Conservation (phyloP, 495 filamentous ascomycete species). For the Penicillium pulvis region DNA sequence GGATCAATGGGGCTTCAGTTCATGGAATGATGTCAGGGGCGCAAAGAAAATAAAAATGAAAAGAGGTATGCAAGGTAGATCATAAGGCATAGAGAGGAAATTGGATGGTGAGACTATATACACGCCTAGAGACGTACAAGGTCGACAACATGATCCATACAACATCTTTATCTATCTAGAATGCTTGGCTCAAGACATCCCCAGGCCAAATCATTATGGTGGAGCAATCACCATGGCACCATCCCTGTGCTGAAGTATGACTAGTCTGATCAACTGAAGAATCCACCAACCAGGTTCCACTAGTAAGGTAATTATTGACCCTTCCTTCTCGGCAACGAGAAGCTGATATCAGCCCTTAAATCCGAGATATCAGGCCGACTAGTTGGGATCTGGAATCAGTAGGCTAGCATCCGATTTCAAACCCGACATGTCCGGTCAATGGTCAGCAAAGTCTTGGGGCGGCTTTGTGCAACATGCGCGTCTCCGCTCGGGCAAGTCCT, state of each 20-base stretch:
- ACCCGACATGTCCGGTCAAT: constrained; percentile 13
- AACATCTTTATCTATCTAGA: constrained; percentile 26
- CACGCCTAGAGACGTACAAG: constrained; percentile 8
- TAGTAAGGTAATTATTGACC: not conserved
- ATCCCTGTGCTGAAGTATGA: constrained; percentile 10
- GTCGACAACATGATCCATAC: constrained; percentile 18
- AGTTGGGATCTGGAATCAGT: constrained; percentile 8
- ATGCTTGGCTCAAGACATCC: constrained; percentile 27
- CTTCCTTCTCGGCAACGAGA: no score
- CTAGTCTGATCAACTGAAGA: not conserved
- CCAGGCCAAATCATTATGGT: constrained; percentile 17
- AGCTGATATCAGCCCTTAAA: not conserved
- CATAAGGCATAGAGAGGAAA: not conserved
- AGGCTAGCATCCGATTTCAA: constrained; percentile 15
- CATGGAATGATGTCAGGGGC: constrained; percentile 20
- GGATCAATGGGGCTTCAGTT: constrained; percentile 14
- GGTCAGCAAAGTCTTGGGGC: constrained; percentile 10
- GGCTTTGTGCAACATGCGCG: constrained; percentile 19
- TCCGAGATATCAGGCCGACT: not conserved
- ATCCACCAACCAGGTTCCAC: constrained; percentile 1
- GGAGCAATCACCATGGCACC: constrained; percentile 16
- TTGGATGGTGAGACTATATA: constrained; percentile 15
- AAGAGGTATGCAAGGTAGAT: not conserved
- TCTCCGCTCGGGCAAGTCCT: constrained; percentile 27
- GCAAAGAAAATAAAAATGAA: not conserved